Conservation (phyloP, 2,329 filamentous ascomycete species). For the Cladosporium austrohemisphaericum region DNA sequence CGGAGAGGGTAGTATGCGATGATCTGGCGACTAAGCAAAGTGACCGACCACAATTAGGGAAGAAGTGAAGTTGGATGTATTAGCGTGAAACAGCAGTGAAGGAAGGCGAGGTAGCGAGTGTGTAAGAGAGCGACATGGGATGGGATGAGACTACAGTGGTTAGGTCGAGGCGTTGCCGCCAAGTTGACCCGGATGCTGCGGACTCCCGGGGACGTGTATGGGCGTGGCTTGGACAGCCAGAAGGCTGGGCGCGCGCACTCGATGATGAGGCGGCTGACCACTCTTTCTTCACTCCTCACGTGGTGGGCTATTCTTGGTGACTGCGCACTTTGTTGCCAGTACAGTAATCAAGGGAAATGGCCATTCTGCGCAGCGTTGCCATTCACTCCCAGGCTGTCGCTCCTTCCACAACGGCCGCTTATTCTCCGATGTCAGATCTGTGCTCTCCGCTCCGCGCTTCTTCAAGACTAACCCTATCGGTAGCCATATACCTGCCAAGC, state of each 20-base stretch:
- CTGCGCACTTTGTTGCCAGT: too few relatives aligned
- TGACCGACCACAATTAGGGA: neutral
- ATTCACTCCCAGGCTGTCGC: too few relatives aligned
- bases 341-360: too few relatives aligned
- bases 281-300: neutral
- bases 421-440: conserved; percentile 4
- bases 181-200: conserved; percentile 7
- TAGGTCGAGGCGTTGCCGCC: conserved; percentile 1
- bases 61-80: neutral
- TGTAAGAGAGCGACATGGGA: conserved; percentile 7
- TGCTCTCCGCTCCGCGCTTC: neutral
- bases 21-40: neutral
- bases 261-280: conserved; percentile 1
- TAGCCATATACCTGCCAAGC: conserved; percentile 1
- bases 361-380: too few relatives aligned
- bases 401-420: neutral
- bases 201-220: neutral
- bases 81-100: conserved; percentile 3
- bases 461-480: conserved; percentile 1
- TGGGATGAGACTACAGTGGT: neutral
- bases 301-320: neutral
- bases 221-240: neutral
- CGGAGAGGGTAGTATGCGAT: neutral
- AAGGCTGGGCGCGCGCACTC: conserved; percentile 6
- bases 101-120: conserved; percentile 5